Base-by-base conservation (phyloP, 176 grass and related monocot genomes). In the Carex parvula region DNA sequence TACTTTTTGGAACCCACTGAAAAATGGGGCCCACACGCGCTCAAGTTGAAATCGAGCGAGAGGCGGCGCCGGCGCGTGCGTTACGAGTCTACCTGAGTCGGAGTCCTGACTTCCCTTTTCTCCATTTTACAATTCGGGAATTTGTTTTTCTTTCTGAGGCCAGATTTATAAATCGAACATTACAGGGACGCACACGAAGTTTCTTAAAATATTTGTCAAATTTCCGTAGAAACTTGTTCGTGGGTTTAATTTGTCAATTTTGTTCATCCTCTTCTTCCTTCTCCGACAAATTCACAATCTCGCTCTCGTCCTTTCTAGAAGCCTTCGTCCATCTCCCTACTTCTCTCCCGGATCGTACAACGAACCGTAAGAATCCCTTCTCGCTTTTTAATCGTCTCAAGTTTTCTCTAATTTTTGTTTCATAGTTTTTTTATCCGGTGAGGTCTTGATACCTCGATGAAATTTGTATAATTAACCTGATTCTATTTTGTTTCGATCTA, bases 321-420 rank as follows among this genome's bases (percentile, higher is more conserved):
- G 33, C 35, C 15, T 22, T 64, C 79, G 44, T 26, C 21, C 32
- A 42, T 81, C 79, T 63, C 50, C 8, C 24, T 16, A 35, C 1
- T 16, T 32, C 35, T 3, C 21, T 16, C 18, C 37, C 37, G 37
- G 37, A 71, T 71, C 65, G 65, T 60, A 8, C 57, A n/a, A 60
- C 57, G 57, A 60, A 60, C 5, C 66, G 73, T 78, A 78, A 78
- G 46, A 78, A 53, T 56, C 2, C 58, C 44, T 79, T 46, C 21
- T 79, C 29, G 8, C 12, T 14, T 17, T 30, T 33, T 32, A 57
- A 56, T 79, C 6, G 22, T 32, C 8, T 17, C 14, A 44, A 18
- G 3, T 57, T 79, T 57, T 52, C 16, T 57, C 14, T 58, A 56
- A 79, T 56, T 78, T 78, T 79, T 79, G 11, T 16, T 72, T 72